These are phyloP conservation scores for Zea mays DNA, from an alignment of 176 grass and related monocot species.

Conservation along the genomic window Zm-B73-REFERENCE-NAM-5.0 NC_050100.1:72698501-72699000, in stretches of 20 bases:
- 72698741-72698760: conserved; percentile 16
- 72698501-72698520: background rate
- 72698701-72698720: conserved; percentile 40
- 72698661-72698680: conserved; percentile 10
- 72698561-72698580: background rate
- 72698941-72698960: background rate
- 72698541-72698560: background rate
- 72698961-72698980: background rate
- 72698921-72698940: background rate
- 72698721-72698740: conserved; percentile 36
- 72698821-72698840: conserved; percentile 22
- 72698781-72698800: conserved; percentile 20
- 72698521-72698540: background rate
- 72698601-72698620: background rate
- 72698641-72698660: conserved; percentile 13
- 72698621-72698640: conserved; percentile 3
- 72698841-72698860: conserved; percentile 10
- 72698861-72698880: conserved; percentile 1
- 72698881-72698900: background rate
- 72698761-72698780: conserved; percentile 28
- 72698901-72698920: background rate
- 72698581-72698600: background rate
- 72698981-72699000: background rate
- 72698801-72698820: conserved; percentile 35
- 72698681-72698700: conserved; percentile 29